A percentile compares a stretch with the other conserved stretches of the same genome.
Evolutionary conservation across 768 basidiomycete species (phyloP).

Genomic region (Boletus rufocinnamomeus): DNA sequence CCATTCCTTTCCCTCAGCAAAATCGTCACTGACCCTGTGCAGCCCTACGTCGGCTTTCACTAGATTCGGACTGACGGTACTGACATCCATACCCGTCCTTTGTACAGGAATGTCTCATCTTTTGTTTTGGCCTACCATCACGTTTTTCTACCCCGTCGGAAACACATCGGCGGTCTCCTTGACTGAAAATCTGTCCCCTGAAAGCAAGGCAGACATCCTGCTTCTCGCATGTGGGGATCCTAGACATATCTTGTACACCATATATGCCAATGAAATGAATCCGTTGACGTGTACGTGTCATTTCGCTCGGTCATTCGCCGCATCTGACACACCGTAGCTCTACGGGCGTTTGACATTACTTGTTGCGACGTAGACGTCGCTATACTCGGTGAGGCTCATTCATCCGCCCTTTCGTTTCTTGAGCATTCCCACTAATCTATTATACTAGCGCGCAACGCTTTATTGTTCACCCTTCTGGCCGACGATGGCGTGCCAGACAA

Average conservation of each 20-base stretch:
- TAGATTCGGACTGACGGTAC: not conserved
- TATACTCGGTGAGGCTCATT: constrained; percentile 23
- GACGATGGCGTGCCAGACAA: constrained; percentile 18
- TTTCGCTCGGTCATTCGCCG: not conserved
- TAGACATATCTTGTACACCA: constrained; percentile 51
- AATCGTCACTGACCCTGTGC: not conserved
- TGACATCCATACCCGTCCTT: not conserved
- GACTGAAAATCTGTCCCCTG: constrained; percentile 48
- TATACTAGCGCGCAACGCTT: constrained; percentile 30
- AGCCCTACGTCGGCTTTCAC: not conserved
- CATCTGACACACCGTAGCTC: constrained; percentile 10
- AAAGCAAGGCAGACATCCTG: constrained; percentile 40
- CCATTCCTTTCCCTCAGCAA: not conserved
- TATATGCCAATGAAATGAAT: constrained; percentile 27
- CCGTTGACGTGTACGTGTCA: constrained; percentile 8
- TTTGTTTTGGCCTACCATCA: constrained; percentile 22
- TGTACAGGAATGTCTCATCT: constrained; percentile 18
- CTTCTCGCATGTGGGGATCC: constrained; percentile 61
- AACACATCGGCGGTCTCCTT: constrained; percentile 57
- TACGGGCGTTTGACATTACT: constrained; percentile 28
- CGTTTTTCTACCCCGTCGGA: constrained; percentile 58
- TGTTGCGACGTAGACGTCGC: constrained; percentile 34
- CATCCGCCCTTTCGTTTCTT: not conserved
- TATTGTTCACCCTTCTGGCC: constrained; percentile 30
- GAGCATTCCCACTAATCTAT: not conserved